Conservation (phyloP, 2,329 filamentous ascomycete genomes). For the Aspergillus versicolor region DNA sequence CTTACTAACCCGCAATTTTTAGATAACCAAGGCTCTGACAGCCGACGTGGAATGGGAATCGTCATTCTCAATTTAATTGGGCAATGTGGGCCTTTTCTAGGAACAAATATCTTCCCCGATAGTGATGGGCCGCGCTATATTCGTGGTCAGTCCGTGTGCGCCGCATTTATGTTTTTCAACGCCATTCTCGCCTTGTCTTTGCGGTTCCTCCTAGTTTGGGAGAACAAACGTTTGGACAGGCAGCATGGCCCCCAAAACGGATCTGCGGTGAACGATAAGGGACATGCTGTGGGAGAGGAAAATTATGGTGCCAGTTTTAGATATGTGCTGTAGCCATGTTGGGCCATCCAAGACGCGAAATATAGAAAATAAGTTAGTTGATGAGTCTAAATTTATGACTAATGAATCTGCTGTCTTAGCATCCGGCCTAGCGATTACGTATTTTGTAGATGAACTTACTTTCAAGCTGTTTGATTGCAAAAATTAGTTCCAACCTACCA, state of each 20-base stretch:
- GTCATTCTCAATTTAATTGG: constrained; percentile 68
- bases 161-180: constrained; percentile 62
- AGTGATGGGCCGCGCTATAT: constrained; percentile 48
- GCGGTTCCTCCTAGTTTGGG: constrained; percentile 55
- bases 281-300: constrained; percentile 32
- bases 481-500: neutral
- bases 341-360: neutral
- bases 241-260: constrained; percentile 40
- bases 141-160: constrained; percentile 61
- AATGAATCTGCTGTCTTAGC: neutral
- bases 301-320: constrained; percentile 42
- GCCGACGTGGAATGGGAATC: constrained; percentile 64
- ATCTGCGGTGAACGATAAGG: constrained; percentile 10
- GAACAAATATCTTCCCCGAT: constrained; percentile 62
- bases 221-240: constrained; percentile 61
- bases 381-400: neutral
- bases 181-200: constrained; percentile 54
- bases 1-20: neutral
- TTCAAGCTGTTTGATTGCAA: neutral
- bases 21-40: constrained; percentile 70
- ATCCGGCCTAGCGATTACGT: no score
- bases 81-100: constrained; percentile 63
- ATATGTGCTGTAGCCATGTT: constrained; percentile 32
- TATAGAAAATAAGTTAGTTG: neutral
- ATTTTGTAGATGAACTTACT: no score